These are phyloP conservation scores for Mariannaea elegans DNA, from an alignment of 2,329 filamentous ascomycete species.

Conservation along the genomic window DNA sequence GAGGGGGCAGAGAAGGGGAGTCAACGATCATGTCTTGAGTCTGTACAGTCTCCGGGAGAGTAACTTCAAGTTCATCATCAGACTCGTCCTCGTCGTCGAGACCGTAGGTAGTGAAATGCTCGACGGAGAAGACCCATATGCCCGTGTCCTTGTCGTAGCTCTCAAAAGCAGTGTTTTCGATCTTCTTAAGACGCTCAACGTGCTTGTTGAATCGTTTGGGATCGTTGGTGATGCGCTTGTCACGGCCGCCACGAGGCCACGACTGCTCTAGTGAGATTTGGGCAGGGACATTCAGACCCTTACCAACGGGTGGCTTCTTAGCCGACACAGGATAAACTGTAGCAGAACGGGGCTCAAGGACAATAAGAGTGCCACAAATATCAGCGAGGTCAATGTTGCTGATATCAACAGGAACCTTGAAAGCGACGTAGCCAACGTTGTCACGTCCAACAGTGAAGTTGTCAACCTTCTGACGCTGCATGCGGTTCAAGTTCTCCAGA, in stretches of 20 bases:
- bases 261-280: constrained; percentile 90
- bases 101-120: constrained; percentile 96
- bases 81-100: constrained; percentile 81
- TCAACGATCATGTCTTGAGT: constrained; percentile 32
- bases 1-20: constrained; percentile 35
- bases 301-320: constrained; percentile 84
- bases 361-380: constrained; percentile 80
- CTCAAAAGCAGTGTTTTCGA: constrained; percentile 83
- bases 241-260: constrained; percentile 76
- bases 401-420: constrained; percentile 84
- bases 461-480: constrained; percentile 77
- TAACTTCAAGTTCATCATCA: constrained; percentile 57
- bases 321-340: constrained; percentile 84
- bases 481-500: constrained; percentile 80
- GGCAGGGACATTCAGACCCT: constrained; percentile 91
- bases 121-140: constrained; percentile 91
- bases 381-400: constrained; percentile 80
- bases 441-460: constrained; percentile 85
- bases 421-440: constrained; percentile 82
- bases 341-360: constrained; percentile 78
- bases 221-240: constrained; percentile 62
- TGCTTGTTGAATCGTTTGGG: constrained; percentile 81
- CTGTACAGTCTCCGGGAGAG: constrained; percentile 32
- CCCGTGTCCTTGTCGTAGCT: constrained; percentile 82
- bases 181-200: constrained; percentile 79